phyloP scores from a whole-genome alignment of 768 basidiomycete species.

The Phylloporus scabripes region DNA sequence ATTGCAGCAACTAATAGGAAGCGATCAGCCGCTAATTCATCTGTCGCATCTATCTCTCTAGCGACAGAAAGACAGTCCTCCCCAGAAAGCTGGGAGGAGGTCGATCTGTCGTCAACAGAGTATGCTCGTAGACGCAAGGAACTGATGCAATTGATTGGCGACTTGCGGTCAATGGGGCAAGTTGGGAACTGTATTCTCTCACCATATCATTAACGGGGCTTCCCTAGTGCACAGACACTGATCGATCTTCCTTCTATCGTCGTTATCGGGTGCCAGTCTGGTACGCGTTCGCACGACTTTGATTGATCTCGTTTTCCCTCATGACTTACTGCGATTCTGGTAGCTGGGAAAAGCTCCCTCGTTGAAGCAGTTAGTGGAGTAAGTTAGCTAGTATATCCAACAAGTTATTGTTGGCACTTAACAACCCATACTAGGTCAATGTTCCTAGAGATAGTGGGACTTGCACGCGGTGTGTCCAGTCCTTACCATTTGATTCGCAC shows the following conservation, averaged over 20 bases:
- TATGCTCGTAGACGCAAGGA: constrained; percentile 39
- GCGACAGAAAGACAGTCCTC: constrained; percentile 2
- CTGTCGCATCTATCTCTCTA: neutral
- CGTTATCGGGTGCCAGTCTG: constrained; percentile 54
- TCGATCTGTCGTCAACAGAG: constrained; percentile 28
- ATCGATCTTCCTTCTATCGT: constrained; percentile 47
- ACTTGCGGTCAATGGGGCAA: constrained; percentile 40
- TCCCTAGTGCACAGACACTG: constrained; percentile 31
- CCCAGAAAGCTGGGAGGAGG: constrained; percentile 11
- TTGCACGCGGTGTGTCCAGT: constrained; percentile 43
- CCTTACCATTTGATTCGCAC: neutral
- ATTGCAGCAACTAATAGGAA: neutral
- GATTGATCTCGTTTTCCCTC: neutral
- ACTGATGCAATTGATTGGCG: constrained; percentile 35
- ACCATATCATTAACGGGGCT: neutral
- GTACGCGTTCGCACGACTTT: constrained; percentile 24
- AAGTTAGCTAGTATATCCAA: constrained; percentile 10
- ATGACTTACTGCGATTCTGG: neutral
- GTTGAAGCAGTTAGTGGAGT: constrained; percentile 57
- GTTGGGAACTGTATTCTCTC: neutral
- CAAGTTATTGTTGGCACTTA: neutral
- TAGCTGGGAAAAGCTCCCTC: constrained; percentile 57
- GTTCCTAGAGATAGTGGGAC: constrained; percentile 60
- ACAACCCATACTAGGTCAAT: constrained; percentile 38
- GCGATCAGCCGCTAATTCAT: neutral